Conservation (phyloP, 1,284 basidiomycete genomes). For the Leccinum ponderosum region DNA sequence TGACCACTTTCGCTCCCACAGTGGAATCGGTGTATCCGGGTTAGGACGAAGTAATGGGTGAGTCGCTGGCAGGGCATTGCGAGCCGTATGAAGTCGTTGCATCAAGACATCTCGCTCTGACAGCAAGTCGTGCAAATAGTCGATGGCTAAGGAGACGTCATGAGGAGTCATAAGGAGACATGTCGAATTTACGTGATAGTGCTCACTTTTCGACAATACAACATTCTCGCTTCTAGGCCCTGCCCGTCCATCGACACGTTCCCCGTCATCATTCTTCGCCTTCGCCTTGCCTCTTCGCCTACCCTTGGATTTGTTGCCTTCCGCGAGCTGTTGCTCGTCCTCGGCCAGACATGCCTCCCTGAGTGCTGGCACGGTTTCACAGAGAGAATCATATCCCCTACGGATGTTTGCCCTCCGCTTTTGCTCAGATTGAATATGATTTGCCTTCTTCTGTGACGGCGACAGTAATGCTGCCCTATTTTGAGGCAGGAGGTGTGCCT, state of each 20-base stretch:
- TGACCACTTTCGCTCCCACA: constrained; percentile 79
- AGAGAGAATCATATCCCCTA: constrained; percentile 83
- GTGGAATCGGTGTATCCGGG: constrained; percentile 39
- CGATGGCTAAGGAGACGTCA: constrained; percentile 73
- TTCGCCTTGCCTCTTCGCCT: constrained; percentile 31
- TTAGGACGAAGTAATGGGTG: constrained; percentile 50
- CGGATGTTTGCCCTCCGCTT: constrained; percentile 91
- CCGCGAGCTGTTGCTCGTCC: constrained; percentile 39
- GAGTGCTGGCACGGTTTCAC: constrained; percentile 77
- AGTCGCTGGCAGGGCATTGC: constrained; percentile 49
- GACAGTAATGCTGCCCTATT: constrained; percentile 51
- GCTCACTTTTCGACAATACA: constrained; percentile 80
- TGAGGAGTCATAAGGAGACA: constrained; percentile 8
- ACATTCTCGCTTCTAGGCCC: constrained; percentile 86
- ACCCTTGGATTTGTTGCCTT: constrained; percentile 33
- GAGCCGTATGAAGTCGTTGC: constrained; percentile 60
- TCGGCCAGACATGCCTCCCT: constrained; percentile 72
- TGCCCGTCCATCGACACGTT: constrained; percentile 75
- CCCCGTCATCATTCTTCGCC: constrained; percentile 43
- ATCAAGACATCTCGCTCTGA: constrained; percentile 55
- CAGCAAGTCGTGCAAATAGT: constrained; percentile 70
- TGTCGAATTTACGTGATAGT: constrained; percentile 3
- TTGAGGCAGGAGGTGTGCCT: constrained; percentile 13
- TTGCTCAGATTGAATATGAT: constrained; percentile 89
- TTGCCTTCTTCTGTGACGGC: constrained; percentile 87